phyloP scores from a whole-genome alignment of 2,329 filamentous ascomycete species.

The Stachybotrys chlorohalonatus region DNA sequence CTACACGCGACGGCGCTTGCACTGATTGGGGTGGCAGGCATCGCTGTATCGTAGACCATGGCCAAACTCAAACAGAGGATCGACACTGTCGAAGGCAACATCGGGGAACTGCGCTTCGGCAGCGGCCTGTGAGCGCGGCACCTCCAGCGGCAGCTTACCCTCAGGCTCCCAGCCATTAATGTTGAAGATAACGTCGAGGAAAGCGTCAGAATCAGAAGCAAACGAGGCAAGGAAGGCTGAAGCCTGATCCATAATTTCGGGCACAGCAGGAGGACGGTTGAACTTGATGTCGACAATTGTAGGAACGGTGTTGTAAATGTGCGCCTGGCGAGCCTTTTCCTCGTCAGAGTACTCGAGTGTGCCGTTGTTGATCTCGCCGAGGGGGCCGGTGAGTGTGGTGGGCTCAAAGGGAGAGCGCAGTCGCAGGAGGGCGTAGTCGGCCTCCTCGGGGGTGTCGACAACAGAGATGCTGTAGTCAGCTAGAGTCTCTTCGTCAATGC shows the following conservation, averaged over 20 bases:
- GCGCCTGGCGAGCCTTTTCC: constrained; percentile 14
- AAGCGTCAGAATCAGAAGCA: constrained; percentile 28
- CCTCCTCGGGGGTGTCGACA: constrained; percentile 25
- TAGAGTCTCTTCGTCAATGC: constrained; percentile 6
- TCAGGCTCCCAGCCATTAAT: constrained; percentile 19
- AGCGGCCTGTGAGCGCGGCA: constrained; percentile 33
- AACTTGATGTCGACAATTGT: constrained; percentile 30
- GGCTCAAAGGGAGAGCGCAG: constrained; percentile 26
- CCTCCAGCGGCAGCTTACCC: constrained; percentile 27
- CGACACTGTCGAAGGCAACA: constrained; percentile 16
- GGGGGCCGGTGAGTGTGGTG: constrained; percentile 22
- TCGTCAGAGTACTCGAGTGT: constrained; percentile 27
- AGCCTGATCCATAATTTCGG: not conserved
- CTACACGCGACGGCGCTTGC: not conserved
- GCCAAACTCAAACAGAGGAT: constrained; percentile 19
- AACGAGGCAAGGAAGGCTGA: constrained; percentile 28
- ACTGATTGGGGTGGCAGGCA: not conserved
- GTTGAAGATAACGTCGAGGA: constrained; percentile 33
- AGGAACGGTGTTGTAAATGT: constrained; percentile 26
- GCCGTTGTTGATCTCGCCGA: constrained; percentile 27
- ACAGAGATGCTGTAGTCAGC: constrained; percentile 17
- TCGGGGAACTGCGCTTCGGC: constrained; percentile 23
- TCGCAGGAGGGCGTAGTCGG: constrained; percentile 31
- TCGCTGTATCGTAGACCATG: constrained; percentile 22
- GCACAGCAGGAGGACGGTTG: not conserved